Conservation (phyloP, 495 filamentous ascomycete genomes). For the Annulohypoxylon maeteangense region DNA sequence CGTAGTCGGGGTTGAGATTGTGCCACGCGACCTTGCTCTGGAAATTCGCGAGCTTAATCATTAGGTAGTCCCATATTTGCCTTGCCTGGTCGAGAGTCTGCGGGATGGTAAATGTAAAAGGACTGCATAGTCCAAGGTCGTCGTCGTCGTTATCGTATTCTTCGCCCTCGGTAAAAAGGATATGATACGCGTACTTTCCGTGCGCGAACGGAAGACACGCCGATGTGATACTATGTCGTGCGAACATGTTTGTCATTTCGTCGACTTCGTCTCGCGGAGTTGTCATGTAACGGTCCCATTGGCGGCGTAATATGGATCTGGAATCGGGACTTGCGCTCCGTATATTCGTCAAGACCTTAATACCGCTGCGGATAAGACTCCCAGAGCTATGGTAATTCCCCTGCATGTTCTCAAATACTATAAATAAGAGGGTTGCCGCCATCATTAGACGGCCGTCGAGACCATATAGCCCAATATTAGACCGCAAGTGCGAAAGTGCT, state of each 20-base stretch:
- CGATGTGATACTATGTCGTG: conserved; percentile 35
- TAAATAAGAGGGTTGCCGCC: conserved; percentile 44
- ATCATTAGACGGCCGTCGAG: conserved; percentile 37
- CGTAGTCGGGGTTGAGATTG: conserved; percentile 38
- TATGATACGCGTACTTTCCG: conserved; percentile 43
- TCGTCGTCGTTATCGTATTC: conserved; percentile 29
- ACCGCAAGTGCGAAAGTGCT: conserved; percentile 41
- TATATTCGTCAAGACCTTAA: conserved; percentile 41
- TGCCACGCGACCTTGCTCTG: conserved; percentile 35
- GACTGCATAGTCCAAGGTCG: conserved; percentile 8
- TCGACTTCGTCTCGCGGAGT: conserved; percentile 38
- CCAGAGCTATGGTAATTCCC: conserved; percentile 45
- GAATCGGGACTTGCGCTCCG: conserved; percentile 19
- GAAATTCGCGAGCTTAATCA: conserved; percentile 36
- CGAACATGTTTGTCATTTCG: conserved; percentile 44
- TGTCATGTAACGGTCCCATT: conserved; percentile 34
- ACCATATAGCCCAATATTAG: conserved; percentile 35
- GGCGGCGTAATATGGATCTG: conserved; percentile 31
- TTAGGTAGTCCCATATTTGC: conserved; percentile 34
- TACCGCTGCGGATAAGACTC: conserved; percentile 41
- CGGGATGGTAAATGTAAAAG: conserved; percentile 30
- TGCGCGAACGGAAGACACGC: conserved; percentile 41
- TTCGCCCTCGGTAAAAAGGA: conserved; percentile 40
- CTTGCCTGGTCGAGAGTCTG: conserved; percentile 34
- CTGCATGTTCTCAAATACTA: conserved; percentile 47